Base-by-base conservation (phyloP, 2,329 filamentous ascomycete genomes). In the Cladosporium cucumerinum region DNA sequence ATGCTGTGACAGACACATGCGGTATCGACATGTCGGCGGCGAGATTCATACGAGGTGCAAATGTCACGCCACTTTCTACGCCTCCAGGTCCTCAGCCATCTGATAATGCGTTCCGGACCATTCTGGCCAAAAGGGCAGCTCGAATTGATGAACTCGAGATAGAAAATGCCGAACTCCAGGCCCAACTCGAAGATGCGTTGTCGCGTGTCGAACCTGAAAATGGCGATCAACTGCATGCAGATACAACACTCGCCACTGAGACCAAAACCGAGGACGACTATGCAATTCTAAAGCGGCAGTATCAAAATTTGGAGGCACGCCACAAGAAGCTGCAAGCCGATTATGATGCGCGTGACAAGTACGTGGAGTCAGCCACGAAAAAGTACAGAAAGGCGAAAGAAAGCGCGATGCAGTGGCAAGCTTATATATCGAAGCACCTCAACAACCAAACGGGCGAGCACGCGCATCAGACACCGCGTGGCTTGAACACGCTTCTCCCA, bases 331-430 rank as follows among this genome's bases (percentile, higher is more conserved):
- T 80, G 16, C 36, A 68, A 46, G 57, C 64, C 43, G 60, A 58
- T 25, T 55, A 71, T 46, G 59, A 63, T 16, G 52, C 48, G 26
- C 69, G 61, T 57, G 48, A 73, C 68, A 73, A 16, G 52, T 75
- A 76, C 61, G 76, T 78, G 61, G 73, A 71, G 16, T 39, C 36
- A 34, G 60, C 66, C 12, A 64, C 61, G 10, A 66, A 65, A 46
- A 72, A 74, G 51, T 72, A 67, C 39, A 64, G 64, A 52, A 72
- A 77, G 2, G 78, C 78, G 71, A 81, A 80, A 62, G 72, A 77
- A 16, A 77, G 67, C 36, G 75, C 77, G 8, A 74, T 71, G 49
- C 61, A 69, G 54, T 75, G 73, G 72, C 70, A 73, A 55, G 55
- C 58, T 6, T 75, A 73, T 51, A 58, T 67, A 30, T 63, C 67